phyloP scores from a whole-genome alignment of 768 basidiomycete genomes.

The Suillus subluteus region DNA sequence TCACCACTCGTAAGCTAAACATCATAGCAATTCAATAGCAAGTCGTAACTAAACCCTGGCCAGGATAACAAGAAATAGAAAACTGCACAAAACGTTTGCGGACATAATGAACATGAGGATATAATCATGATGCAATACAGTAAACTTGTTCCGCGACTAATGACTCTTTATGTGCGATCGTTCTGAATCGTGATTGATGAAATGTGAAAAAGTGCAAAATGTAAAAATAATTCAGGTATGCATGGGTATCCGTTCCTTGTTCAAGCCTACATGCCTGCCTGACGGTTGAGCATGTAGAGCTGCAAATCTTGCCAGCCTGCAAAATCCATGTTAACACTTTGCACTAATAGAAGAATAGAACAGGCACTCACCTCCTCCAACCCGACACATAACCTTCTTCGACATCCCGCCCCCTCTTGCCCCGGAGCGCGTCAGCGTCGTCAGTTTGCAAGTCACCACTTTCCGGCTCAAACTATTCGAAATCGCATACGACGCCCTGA shows the following conservation, averaged over 20 bases:
- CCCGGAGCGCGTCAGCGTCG: constrained; percentile 69
- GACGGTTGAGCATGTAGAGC: constrained; percentile 76
- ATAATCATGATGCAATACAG: constrained; percentile 11
- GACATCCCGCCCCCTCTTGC: constrained; percentile 48
- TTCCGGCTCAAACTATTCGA: constrained; percentile 74
- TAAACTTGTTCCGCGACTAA: constrained; percentile 1
- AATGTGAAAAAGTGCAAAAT: not conserved
- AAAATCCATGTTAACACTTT: constrained; percentile 4
- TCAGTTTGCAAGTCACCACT: constrained; percentile 77
- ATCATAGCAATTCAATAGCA: constrained; percentile 8
- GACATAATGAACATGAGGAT: constrained; percentile 6
- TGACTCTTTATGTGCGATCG: constrained; percentile 1
- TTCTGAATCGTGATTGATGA: constrained; percentile 2
- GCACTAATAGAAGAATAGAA: constrained; percentile 5
- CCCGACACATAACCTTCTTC: constrained; percentile 91
- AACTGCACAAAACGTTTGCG: constrained; percentile 4
- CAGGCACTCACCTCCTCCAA: constrained; percentile 73
- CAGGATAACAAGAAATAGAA: constrained; percentile 9
- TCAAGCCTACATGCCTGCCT: constrained; percentile 57
- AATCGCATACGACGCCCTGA: constrained; percentile 84
- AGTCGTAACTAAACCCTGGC: not conserved
- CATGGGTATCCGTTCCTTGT: not conserved
- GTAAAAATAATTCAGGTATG: constrained; percentile 13
- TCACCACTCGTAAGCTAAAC: not conserved
- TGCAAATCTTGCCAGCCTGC: constrained; percentile 82